Evolutionary conservation across 1,284 basidiomycete species (phyloP), one percentile per base, ranked within the genome.

Genomic region (Trichosporon ovoides): DNA sequence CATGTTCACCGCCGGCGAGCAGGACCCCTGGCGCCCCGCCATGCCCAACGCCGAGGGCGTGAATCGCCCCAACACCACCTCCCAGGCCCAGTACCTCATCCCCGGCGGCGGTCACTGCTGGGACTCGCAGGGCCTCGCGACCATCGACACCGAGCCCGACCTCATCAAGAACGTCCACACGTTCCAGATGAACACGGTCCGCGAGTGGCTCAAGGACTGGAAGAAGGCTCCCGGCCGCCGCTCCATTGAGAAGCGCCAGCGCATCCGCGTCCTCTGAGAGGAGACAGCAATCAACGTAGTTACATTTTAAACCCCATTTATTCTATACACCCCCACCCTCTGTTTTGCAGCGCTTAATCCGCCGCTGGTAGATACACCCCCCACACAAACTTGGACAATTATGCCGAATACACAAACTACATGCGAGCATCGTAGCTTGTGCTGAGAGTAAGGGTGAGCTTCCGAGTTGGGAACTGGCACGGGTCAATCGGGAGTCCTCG

Each of bases 21-120:
- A 64, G n/a, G 91, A 95, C 75, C 92, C 93, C 4, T 96, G 92
- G 92, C 83, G 87, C 61, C 88, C 89, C 0, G 86, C 85, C n/a
- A 53, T 31, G 38, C 52, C 52, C n/a, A 19, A 33, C 9, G 37
- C 37, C 38, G 52, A 53, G 11, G 35, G 16, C 37, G 35, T 52
- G 11, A 16, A 36, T 12, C 28, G 38, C 12, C 18, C n/a, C 18
- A 51, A 51, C 49, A 51, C 49, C 33, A 36, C 34, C n/a, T 35
- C 19, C 19, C 31, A 34, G 33, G 18, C 33, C 12, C 31, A 13
- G 31, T 36, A 35, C 33, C 11, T 36, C 7, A 51, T 51, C 20
- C 49, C 49, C 49, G 33, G 33, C n/a, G 49, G 33, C 33, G 49
- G 31, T 2, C 49, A 51, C 34, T 51, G 49, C 49, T 51, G 49